phyloP scores from a whole-genome alignment of 495 filamentous ascomycete species.

The Talaromyces ruber region DNA sequence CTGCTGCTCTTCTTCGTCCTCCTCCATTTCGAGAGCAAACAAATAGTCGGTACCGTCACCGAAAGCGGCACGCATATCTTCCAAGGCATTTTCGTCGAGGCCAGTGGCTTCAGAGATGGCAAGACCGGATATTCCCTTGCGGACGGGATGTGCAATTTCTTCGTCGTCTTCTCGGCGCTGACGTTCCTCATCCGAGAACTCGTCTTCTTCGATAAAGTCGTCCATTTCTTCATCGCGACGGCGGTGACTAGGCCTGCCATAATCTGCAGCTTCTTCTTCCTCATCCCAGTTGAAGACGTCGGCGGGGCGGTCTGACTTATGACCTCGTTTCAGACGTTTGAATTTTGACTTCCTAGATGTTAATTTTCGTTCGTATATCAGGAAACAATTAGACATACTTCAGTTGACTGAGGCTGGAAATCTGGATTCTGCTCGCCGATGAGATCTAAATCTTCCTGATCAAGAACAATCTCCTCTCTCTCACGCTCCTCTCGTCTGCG shows the following conservation, averaged over 20 bases:
- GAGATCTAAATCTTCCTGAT: constrained; percentile 93
- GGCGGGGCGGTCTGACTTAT: constrained; percentile 62
- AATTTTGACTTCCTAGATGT: constrained; percentile 60
- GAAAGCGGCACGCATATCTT: constrained; percentile 93
- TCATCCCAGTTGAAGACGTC: constrained; percentile 91
- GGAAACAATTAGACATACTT: constrained; percentile 39
- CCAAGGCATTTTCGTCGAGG: constrained; percentile 80
- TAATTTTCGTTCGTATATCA: neutral
- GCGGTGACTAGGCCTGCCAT: constrained; percentile 41
- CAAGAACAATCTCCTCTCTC: constrained; percentile 80
- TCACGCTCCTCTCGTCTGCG: constrained; percentile 62
- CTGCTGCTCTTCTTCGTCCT: constrained; percentile 57
- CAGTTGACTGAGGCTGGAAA: constrained; percentile 52
- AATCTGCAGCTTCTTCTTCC: constrained; percentile 63
- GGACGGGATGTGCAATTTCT: constrained; percentile 68
- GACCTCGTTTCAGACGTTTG: constrained; percentile 90
- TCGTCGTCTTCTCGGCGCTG: constrained; percentile 73
- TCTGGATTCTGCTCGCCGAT: constrained; percentile 73
- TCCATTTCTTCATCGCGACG: constrained; percentile 70
- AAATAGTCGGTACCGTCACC: constrained; percentile 92
- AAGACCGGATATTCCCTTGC: constrained; percentile 49
- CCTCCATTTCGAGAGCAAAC: constrained; percentile 82
- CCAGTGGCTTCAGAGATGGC: constrained; percentile 60
- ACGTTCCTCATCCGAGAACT: constrained; percentile 77
- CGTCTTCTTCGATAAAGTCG: constrained; percentile 96